A percentile compares a stretch with the other conserved stretches of the same genome.
phyloP scores from a whole-genome alignment of 495 filamentous ascomycete species.

The Penicillium cataractarum region DNA sequence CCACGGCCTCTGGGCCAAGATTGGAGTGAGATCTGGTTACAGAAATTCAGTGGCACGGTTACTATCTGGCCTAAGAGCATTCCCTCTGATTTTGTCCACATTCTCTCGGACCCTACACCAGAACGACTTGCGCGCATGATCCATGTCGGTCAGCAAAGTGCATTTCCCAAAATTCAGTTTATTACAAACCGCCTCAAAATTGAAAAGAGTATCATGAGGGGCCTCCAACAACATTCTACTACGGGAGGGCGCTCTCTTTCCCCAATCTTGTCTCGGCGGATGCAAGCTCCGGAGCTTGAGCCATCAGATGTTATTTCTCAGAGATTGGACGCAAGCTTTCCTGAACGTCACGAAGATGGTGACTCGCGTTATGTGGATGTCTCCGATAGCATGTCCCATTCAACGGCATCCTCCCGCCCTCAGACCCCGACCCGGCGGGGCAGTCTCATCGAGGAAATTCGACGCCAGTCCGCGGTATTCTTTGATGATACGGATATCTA shows the following conservation, averaged over 20 bases:
- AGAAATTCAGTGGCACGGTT: conserved; percentile 90
- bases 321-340: conserved; percentile 37
- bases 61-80: conserved; percentile 90
- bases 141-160: conserved; percentile 78
- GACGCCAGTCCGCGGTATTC: conserved; percentile 64
- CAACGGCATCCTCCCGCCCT: conserved; percentile 31
- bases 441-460: conserved; percentile 62
- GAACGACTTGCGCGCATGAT: conserved; percentile 84
- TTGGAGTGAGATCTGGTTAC: conserved; percentile 94
- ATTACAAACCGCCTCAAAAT: conserved; percentile 82
- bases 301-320: conserved; percentile 28
- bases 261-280: conserved; percentile 34
- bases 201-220: conserved; percentile 77
- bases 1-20: conserved; percentile 92
- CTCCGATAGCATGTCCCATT: conserved; percentile 36
- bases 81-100: conserved; percentile 77
- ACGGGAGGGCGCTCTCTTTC: conserved; percentile 31
- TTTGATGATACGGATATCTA: conserved; percentile 58
- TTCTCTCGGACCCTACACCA: conserved; percentile 78
- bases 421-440: conserved; percentile 36
- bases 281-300: conserved; percentile 24
- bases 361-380: conserved; percentile 28
- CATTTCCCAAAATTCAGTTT: conserved; percentile 90
- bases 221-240: conserved; percentile 58
- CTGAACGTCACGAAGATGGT: conserved; percentile 34